A percentile compares a stretch with the other conserved stretches of the same genome.
phyloP scores from a whole-genome alignment of 768 basidiomycete species.

The Rhodotorula diobovata region DNA sequence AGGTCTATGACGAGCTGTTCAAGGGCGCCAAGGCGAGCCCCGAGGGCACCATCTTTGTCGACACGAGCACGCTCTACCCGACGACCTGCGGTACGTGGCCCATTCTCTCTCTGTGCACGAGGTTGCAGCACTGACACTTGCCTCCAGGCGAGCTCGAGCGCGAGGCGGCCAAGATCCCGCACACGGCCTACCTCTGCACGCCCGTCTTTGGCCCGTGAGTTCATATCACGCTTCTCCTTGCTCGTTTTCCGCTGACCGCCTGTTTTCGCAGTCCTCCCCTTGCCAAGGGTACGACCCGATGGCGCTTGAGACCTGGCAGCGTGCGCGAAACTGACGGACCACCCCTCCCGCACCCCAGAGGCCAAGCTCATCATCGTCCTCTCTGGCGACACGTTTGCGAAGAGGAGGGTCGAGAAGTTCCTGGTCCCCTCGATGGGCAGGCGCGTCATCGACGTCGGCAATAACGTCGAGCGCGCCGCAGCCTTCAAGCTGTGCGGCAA shows the following conservation, averaged over 20 bases:
- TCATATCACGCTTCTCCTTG: slow-evolving; percentile 20
- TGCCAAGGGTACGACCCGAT: background rate
- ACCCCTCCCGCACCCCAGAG: slow-evolving; percentile 45
- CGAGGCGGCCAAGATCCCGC: slow-evolving; percentile 56
- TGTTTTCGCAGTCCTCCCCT: background rate
- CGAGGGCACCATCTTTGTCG: slow-evolving; percentile 66
- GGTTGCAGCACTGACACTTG: background rate
- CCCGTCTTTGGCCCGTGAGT: slow-evolving; percentile 62
- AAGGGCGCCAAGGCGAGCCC: slow-evolving; percentile 44
- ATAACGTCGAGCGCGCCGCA: slow-evolving; percentile 77
- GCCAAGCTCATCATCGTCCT: slow-evolving; percentile 68
- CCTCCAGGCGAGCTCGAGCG: slow-evolving; percentile 61
- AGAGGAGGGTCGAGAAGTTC: slow-evolving; percentile 72
- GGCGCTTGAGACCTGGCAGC: background rate
- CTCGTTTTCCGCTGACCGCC: background rate
- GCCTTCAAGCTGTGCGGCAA: slow-evolving; percentile 63
- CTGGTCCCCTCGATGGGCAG: slow-evolving; percentile 72
- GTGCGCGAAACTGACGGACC: too few species aligned
- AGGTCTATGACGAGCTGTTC: slow-evolving; percentile 60
- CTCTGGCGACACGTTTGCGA: slow-evolving; percentile 74
- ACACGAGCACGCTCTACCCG: slow-evolving; percentile 64
- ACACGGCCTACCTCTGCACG: slow-evolving; percentile 63
- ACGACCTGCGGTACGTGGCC: slow-evolving; percentile 44
- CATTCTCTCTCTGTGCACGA: background rate
- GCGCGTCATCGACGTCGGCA: slow-evolving; percentile 70